phyloP scores from a whole-genome alignment of 1,284 basidiomycete genomes.

The Apiotrichum mycotoxinovorans region DNA sequence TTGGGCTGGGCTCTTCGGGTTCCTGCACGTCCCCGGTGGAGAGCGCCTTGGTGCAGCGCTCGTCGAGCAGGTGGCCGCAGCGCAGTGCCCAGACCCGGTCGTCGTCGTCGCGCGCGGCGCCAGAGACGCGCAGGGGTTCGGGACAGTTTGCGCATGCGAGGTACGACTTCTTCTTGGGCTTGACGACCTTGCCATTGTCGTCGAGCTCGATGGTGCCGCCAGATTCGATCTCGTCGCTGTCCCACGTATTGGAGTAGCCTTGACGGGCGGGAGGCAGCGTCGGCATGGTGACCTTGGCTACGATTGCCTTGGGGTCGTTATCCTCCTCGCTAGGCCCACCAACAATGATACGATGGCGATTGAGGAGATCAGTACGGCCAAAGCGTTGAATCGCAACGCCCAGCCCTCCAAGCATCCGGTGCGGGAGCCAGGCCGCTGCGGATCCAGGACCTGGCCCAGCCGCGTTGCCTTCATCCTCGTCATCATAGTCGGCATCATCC shows the following conservation, averaged over 20 bases:
- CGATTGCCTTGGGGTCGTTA: constrained; percentile 24
- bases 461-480: not conserved
- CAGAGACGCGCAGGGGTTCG: constrained; percentile 34
- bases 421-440: not conserved
- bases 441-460: not conserved
- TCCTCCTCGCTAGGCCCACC: constrained; percentile 6
- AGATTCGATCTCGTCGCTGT: constrained; percentile 21
- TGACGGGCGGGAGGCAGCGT: constrained; percentile 5
- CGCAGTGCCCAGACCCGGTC: constrained; percentile 44
- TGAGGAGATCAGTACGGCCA: too few relatives aligned
- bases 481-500: not conserved
- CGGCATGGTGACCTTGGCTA: constrained; percentile 21
- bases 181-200: constrained; percentile 28
- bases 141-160: constrained; percentile 43
- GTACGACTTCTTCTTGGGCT: constrained; percentile 16
- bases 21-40: constrained; percentile 2
- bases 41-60: constrained; percentile 37
- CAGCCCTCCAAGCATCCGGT: not conserved
- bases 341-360: not conserved
- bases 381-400: too few relatives aligned
- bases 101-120: constrained; percentile 28
- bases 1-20: not conserved
- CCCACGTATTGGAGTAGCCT: constrained; percentile 31
- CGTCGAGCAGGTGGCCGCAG: constrained; percentile 49
- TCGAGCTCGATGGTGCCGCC: constrained; percentile 22